A percentile compares a stretch with the other conserved stretches of the same genome.
These are phyloP conservation scores for Circinella umbellata DNA, from an alignment of 371 early-diverging fungal genomes.

Conservation along the genomic window DNA sequence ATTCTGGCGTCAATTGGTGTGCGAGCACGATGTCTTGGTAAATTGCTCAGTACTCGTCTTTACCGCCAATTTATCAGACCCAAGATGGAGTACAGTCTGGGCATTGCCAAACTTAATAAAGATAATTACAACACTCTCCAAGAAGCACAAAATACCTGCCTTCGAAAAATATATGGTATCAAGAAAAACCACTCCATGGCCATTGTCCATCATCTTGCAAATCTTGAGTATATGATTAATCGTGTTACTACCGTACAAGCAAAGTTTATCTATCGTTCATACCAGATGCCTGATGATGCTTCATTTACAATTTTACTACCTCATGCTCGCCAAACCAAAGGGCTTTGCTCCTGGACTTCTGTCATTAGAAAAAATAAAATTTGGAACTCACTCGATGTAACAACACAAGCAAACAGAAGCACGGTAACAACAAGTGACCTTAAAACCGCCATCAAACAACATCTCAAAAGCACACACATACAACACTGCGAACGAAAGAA, in stretches of 20 bases:
- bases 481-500: not conserved
- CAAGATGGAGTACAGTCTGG: no score
- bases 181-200: conserved; percentile 16
- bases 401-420: no score
- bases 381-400: not conserved
- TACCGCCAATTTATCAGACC: no score
- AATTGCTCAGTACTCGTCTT: no score
- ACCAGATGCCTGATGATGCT: not conserved
- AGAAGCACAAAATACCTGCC: no score
- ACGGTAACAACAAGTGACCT: not conserved
- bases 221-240: conserved; percentile 17
- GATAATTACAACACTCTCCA: no score
- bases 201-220: conserved; percentile 22
- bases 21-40: no score
- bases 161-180: no score
- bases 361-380: not conserved
- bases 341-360: not conserved
- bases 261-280: not conserved
- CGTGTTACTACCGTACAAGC: conserved; percentile 7
- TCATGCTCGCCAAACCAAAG: not conserved
- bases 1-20: not conserved
- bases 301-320: not conserved
- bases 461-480: not conserved
- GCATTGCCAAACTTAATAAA: no score
- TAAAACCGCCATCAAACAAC: not conserved